Conservation (phyloP, 768 basidiomycete species). For the Megacollybia marginata region DNA sequence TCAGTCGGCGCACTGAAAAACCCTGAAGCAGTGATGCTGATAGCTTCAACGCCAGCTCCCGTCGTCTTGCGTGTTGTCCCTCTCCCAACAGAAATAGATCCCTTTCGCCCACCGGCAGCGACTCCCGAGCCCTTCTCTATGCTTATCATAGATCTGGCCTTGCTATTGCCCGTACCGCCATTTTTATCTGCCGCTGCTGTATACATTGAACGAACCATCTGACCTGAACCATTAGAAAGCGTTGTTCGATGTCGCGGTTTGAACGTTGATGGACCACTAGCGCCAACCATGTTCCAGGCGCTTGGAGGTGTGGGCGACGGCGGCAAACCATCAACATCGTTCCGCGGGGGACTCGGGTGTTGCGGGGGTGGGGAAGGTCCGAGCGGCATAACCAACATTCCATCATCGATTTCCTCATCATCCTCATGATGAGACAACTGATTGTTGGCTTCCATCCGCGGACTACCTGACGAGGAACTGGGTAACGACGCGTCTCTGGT, state of each 20-base stretch:
- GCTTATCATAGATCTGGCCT: constrained; percentile 54
- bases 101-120: constrained; percentile 31
- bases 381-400: constrained; percentile 67
- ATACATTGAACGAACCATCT: constrained; percentile 26
- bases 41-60: constrained; percentile 70
- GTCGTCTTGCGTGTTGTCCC: constrained; percentile 55
- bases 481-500: not conserved
- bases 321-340: constrained; percentile 4
- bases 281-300: constrained; percentile 21
- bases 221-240: constrained; percentile 13
- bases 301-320: constrained; percentile 18
- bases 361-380: constrained; percentile 28
- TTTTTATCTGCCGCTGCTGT: constrained; percentile 17
- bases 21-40: constrained; percentile 68
- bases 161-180: constrained; percentile 8
- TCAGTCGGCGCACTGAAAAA: constrained; percentile 46
- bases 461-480: not conserved
- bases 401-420: constrained; percentile 72
- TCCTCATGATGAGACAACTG: constrained; percentile 36
- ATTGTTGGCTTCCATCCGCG: not conserved
- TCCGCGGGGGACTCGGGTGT: not conserved
- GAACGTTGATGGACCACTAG: constrained; percentile 17
- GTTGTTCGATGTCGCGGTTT: constrained; percentile 36
- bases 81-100: constrained; percentile 61
- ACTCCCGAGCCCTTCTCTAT: constrained; percentile 42